Conservation (phyloP, 1,139 yeast species). For the Yamadazyma atlantica region DNA sequence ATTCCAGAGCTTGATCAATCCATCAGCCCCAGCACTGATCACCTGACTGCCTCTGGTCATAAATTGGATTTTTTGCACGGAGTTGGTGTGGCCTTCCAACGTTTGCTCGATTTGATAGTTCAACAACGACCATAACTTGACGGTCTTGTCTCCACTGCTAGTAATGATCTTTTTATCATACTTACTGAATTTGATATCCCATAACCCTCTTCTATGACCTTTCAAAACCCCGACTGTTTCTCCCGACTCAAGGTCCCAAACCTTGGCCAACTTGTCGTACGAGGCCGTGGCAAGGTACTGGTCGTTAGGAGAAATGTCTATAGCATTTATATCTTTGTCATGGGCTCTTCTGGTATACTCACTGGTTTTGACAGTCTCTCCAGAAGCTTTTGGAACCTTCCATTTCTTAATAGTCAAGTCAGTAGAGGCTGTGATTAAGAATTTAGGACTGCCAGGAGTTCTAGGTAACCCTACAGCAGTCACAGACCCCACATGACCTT, state of each 20-base stretch:
- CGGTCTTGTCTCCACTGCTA: constrained; percentile 86
- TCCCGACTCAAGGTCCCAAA: constrained; percentile 83
- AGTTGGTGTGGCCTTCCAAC: constrained; percentile 92
- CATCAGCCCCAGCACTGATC: constrained; percentile 91
- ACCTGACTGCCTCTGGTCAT: constrained; percentile 67
- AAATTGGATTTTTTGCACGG: constrained; percentile 80
- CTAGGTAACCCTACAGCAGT: constrained; percentile 80
- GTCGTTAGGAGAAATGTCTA: constrained; percentile 88
- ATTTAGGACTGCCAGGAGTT: constrained; percentile 61
- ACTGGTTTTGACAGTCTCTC: constrained; percentile 47
- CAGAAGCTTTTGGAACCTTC: constrained; percentile 55
- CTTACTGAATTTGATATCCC: constrained; percentile 85
- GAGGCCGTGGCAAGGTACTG: constrained; percentile 89
- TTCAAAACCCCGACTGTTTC: constrained; percentile 80
- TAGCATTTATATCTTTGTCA: constrained; percentile 89
- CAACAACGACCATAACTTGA: constrained; percentile 82
- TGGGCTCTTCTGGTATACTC: constrained; percentile 93
- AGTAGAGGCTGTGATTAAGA: constrained; percentile 79
- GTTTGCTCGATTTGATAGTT: constrained; percentile 78
- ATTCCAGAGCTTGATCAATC: constrained; percentile 91
- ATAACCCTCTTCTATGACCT: constrained; percentile 92
- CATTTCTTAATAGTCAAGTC: constrained; percentile 92
- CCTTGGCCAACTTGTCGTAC: constrained; percentile 88
- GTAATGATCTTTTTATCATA: constrained; percentile 77
- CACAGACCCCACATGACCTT: constrained; percentile 86